phyloP scores from a whole-genome alignment of 495 filamentous ascomycete species.

The Hyaloscypha variabilis region DNA sequence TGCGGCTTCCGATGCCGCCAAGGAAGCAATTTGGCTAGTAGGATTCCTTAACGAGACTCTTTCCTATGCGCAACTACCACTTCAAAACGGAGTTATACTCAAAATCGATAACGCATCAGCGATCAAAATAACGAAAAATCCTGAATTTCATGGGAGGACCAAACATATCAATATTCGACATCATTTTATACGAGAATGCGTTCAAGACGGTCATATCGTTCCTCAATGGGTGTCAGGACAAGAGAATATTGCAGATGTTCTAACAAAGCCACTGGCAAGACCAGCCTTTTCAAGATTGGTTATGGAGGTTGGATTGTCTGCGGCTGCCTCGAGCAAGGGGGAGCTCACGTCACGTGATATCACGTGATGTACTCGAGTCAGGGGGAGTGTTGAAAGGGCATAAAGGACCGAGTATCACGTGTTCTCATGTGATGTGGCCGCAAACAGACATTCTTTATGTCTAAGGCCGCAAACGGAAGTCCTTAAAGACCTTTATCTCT shows the following conservation, averaged over 20 bases:
- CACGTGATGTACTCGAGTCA: too few species aligned
- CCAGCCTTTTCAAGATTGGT: too few species aligned
- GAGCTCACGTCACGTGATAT: too few species aligned
- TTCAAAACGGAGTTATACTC: too few species aligned
- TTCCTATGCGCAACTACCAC: too few species aligned
- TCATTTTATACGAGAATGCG: constrained; percentile 18
- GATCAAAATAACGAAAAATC: constrained; percentile 35
- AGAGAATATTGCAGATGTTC: constrained; percentile 1
- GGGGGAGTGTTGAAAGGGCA: too few species aligned
- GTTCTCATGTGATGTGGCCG: too few species aligned
- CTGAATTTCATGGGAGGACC: constrained; percentile 34
- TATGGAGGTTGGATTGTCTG: too few species aligned
- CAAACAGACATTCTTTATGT: too few species aligned
- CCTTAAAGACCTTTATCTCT: not conserved
- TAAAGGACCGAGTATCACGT: too few species aligned
- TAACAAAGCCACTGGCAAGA: constrained; percentile 8
- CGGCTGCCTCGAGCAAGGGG: too few species aligned
- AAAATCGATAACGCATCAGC: constrained; percentile 23
- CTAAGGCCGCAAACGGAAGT: too few species aligned
- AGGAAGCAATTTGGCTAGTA: constrained; percentile 46
- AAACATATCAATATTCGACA: constrained; percentile 41
- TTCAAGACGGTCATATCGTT: not conserved
- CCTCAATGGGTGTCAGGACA: not conserved
- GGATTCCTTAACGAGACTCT: constrained; percentile 1
- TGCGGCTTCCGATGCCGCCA: constrained; percentile 37